These are phyloP conservation scores for Fraxinus platypoda DNA, from an alignment of 305 asterid species.

Conservation along the genomic window DNA sequence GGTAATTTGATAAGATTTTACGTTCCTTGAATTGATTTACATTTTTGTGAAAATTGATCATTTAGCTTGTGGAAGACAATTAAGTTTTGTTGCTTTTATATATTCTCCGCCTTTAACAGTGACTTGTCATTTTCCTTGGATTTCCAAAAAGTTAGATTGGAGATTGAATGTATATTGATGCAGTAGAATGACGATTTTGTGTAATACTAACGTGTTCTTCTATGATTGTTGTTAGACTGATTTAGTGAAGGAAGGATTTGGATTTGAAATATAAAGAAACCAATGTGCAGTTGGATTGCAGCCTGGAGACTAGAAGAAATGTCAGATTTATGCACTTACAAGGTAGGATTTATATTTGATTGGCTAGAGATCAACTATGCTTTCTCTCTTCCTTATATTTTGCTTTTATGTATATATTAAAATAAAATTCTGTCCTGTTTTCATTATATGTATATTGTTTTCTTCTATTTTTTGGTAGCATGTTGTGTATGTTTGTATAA, in stretches of 20 bases:
- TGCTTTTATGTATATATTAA: not conserved
- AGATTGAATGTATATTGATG: not conserved
- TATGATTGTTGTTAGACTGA: slow-evolving; percentile 29
- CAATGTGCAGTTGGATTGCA: slow-evolving; percentile 37
- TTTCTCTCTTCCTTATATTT: not conserved
- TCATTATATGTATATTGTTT: not conserved
- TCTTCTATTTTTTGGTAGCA: not conserved
- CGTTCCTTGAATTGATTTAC: not conserved
- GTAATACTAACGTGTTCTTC: slow-evolving; percentile 28
- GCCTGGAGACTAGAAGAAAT: slow-evolving; percentile 52
- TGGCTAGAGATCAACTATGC: not conserved
- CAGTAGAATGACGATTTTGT: not conserved
- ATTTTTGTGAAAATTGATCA: not conserved
- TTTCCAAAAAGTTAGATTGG: not conserved
- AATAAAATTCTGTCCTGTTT: not conserved
- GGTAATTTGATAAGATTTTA: not conserved
- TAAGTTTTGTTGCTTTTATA: not conserved
- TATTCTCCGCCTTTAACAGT: not conserved
- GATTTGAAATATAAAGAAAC: slow-evolving; percentile 38
- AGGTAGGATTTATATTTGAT: slow-evolving; percentile 35
- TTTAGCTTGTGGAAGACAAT: not conserved
- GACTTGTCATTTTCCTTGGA: not conserved
- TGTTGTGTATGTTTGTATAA: not conserved
- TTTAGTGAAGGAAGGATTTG: slow-evolving; percentile 40
- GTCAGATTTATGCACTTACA: slow-evolving; percentile 53